Evolutionary conservation across 1,284 basidiomycete species (phyloP).

Genomic region (Cutaneotrichosporon dermatis): DNA sequence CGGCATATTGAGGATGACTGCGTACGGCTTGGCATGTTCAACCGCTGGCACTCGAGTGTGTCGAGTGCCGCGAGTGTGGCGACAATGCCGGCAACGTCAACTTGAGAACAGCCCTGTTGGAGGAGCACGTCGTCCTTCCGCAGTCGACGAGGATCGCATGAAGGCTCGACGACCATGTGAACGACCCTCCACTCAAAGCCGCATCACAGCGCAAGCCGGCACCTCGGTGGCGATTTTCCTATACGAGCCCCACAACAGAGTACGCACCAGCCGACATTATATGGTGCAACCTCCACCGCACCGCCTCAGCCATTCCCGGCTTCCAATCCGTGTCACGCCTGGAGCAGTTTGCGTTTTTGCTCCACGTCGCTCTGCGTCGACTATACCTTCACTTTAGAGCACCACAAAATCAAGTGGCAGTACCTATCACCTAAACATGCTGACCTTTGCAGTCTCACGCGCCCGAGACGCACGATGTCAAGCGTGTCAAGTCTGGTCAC

Average conservation of each 20-base stretch:
- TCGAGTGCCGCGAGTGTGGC: slow-evolving; percentile 76
- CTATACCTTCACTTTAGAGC: slow-evolving; percentile 85
- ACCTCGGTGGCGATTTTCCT: slow-evolving; percentile 74
- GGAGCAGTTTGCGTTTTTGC: slow-evolving; percentile 95
- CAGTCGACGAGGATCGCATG: slow-evolving; percentile 12
- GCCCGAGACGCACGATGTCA: slow-evolving; percentile 67
- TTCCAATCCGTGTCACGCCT: slow-evolving; percentile 89
- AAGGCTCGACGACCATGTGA: slow-evolving; percentile 42
- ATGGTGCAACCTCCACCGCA: slow-evolving; percentile 74
- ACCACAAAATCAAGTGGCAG: slow-evolving; percentile 64
- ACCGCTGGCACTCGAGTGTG: slow-evolving; percentile 94
- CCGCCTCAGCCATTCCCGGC: slow-evolving; percentile 61
- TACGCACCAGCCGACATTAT: slow-evolving; percentile 47
- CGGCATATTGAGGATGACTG: slow-evolving; percentile 95
- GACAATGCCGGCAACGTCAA: slow-evolving; percentile 60
- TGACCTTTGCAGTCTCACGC: slow-evolving; percentile 15
- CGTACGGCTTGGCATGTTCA: slow-evolving; percentile 83
- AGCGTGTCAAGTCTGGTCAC: slow-evolving; percentile 88
- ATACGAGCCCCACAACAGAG: slow-evolving; percentile 57
- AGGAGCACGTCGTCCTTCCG: not conserved
- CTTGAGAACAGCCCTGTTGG: slow-evolving; percentile 4
- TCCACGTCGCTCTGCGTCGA: slow-evolving; percentile 90
- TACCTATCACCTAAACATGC: not conserved
- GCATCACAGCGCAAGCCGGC: slow-evolving; percentile 47
- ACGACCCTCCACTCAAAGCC: too few species aligned